Evolutionary conservation across 2,329 filamentous ascomycete genomes (phyloP).

Genomic region (Epichloe sibirici): DNA sequence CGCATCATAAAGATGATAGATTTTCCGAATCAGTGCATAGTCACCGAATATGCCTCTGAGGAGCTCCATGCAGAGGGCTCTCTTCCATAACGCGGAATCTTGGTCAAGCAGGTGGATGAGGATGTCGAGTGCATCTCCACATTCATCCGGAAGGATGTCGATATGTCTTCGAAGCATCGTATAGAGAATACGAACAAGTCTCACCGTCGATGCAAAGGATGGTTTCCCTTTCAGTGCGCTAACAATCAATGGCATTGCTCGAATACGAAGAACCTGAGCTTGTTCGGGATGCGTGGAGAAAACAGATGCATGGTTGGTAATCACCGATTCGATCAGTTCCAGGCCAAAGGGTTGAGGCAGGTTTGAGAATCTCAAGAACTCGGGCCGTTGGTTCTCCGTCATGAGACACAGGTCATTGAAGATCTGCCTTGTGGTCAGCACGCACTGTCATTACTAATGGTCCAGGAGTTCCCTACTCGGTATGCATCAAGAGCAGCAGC

Average conservation of each 20-base stretch:
- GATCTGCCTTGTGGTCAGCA: conserved; percentile 36
- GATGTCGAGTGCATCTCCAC: conserved; percentile 69
- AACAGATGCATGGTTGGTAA: conserved; percentile 73
- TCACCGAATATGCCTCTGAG: conserved; percentile 79
- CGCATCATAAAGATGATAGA: conserved; percentile 71
- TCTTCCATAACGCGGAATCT: conserved; percentile 74
- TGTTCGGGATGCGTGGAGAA: conserved; percentile 73
- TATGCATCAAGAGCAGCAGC: conserved; percentile 78
- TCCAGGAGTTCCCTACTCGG: conserved; percentile 36
- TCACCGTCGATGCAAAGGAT: conserved; percentile 70
- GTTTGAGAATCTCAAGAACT: conserved; percentile 68
- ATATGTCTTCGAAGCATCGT: conserved; percentile 71
- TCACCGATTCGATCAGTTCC: conserved; percentile 81
- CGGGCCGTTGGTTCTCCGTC: conserved; percentile 70
- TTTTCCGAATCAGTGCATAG: conserved; percentile 61
- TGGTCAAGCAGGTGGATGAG: conserved; percentile 81
- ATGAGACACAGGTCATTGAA: conserved; percentile 85
- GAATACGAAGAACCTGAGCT: conserved; percentile 60
- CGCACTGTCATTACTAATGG: too few relatives aligned
- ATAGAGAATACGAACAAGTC: conserved; percentile 72
- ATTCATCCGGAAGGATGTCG: conserved; percentile 60
- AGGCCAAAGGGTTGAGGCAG: conserved; percentile 75
- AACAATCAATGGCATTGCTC: conserved; percentile 74
- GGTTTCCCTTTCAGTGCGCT: conserved; percentile 65
- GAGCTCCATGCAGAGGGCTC: conserved; percentile 82